phyloP scores from a whole-genome alignment of 495 filamentous ascomycete genomes.

The Lasiosphaeriaceae sp. region DNA sequence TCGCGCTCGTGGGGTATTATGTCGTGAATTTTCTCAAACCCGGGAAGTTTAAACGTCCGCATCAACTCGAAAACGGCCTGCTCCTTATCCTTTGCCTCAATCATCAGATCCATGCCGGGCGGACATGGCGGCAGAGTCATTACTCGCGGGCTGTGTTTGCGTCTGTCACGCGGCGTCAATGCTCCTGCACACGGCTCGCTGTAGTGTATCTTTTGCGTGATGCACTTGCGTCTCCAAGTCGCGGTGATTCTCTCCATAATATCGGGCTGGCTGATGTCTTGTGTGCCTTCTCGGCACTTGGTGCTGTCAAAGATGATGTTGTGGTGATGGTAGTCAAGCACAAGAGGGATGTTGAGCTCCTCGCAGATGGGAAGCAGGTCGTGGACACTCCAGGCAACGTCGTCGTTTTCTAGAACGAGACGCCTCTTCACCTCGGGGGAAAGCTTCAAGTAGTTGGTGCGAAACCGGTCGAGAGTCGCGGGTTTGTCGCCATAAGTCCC shows the following conservation, averaged over 20 bases:
- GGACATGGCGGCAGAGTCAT: constrained; percentile 75
- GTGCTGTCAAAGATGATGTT: constrained; percentile 81
- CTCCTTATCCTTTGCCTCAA: constrained; percentile 98
- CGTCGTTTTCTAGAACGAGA: constrained; percentile 91
- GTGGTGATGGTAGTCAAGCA: constrained; percentile 93
- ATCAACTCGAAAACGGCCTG: constrained; percentile 95
- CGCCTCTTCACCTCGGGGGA: constrained; percentile 70
- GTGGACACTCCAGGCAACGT: constrained; percentile 84
- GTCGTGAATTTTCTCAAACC: constrained; percentile 70
- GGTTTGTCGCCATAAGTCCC: constrained; percentile 86
- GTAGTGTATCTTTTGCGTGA: constrained; percentile 96
- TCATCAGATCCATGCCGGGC: constrained; percentile 89
- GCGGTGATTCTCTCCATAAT: constrained; percentile 60
- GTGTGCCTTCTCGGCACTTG: constrained; percentile 76
- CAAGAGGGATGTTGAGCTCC: constrained; percentile 87
- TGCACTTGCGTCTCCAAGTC: constrained; percentile 83
- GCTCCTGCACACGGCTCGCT: constrained; percentile 73
- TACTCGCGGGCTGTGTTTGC: constrained; percentile 81
- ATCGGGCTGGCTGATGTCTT: constrained; percentile 70
- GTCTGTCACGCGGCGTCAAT: constrained; percentile 67
- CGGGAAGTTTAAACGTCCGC: constrained; percentile 78
- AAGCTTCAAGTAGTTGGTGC: constrained; percentile 62
- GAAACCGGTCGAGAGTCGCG: constrained; percentile 77
- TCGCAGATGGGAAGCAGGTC: constrained; percentile 89
- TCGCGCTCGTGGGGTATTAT: constrained; percentile 70